Conservation (phyloP, 345 rosid genomes). For the Luvunga scandens region DNA sequence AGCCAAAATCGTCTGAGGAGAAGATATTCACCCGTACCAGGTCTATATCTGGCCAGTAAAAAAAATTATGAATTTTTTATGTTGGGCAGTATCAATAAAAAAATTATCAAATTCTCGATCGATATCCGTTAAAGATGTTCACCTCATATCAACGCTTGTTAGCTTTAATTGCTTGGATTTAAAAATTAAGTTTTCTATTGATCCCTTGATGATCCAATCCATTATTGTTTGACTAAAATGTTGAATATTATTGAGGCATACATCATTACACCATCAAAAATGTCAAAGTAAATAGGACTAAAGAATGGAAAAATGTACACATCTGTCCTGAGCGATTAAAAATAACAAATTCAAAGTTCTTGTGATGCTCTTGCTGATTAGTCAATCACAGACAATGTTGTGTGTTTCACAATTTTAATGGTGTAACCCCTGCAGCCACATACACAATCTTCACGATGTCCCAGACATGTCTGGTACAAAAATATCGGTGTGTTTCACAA, state of each 20-base stretch:
- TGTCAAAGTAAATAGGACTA: not conserved
- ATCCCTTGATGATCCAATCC: not conserved
- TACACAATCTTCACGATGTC: not conserved
- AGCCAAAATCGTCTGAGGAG: too few relatives aligned
- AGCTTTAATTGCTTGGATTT: too few relatives aligned
- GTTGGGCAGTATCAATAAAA: too few relatives aligned
- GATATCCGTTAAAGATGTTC: too few relatives aligned
- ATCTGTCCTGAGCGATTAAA: not conserved
- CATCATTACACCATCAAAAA: not conserved
- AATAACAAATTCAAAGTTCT: constrained; percentile 1
- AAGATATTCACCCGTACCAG: too few relatives aligned
- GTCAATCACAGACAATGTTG: not conserved
- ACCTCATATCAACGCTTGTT: too few relatives aligned
- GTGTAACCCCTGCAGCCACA: not conserved
- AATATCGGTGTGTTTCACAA: constrained; percentile 1
- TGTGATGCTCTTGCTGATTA: not conserved
- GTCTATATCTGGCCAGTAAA: too few relatives aligned
- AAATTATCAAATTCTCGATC: too few relatives aligned
- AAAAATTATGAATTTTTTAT: too few relatives aligned
- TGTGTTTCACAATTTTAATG: too few relatives aligned
- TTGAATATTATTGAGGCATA: not conserved
- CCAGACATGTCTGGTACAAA: constrained; percentile 15
- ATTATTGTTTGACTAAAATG: not conserved
- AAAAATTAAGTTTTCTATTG: too few relatives aligned
- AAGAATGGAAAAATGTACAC: not conserved